Conservation (phyloP, 176 grass and related monocot species). For the Alloteropsis semialata region DNA sequence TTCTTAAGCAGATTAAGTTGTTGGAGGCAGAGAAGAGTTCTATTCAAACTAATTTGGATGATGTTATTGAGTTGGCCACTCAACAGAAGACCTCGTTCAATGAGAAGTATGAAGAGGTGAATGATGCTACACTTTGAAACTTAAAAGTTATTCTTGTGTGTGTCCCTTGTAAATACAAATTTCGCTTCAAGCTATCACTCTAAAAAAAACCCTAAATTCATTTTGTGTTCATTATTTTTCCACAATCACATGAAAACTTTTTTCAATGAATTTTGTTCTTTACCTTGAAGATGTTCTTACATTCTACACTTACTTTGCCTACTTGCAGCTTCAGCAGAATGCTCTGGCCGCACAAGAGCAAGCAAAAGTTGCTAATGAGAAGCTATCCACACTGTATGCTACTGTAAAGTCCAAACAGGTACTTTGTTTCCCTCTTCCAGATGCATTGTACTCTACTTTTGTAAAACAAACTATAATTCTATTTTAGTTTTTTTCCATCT, state of each 20-base stretch:
- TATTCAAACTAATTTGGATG: conserved; percentile 78
- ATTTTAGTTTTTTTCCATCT: conserved; percentile 22
- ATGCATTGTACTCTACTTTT: neutral
- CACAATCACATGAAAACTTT: neutral
- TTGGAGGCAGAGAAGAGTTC: conserved; percentile 78
- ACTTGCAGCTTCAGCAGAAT: conserved; percentile 63
- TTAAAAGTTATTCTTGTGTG: neutral
- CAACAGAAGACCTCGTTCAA: conserved; percentile 67
- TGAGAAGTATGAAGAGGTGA: conserved; percentile 79
- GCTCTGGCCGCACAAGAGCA: conserved; percentile 54
- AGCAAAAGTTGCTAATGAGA: conserved; percentile 52
- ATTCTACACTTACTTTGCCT: conserved; percentile 21
- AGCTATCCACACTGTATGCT: conserved; percentile 33
- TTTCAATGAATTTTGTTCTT: neutral
- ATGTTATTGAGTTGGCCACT: conserved; percentile 71
- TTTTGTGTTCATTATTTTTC: too few species aligned
- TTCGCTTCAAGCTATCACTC: neutral
- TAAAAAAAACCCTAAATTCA: neutral
- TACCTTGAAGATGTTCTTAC: neutral
- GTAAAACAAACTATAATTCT: neutral
- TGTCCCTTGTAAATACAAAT: neutral
- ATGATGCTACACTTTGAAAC: conserved; percentile 5
- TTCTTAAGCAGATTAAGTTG: conserved; percentile 67
- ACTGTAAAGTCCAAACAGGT: conserved; percentile 41
- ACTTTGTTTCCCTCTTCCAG: conserved; percentile 32